Percentiles rank a stretch among this genome's conserved stretches.
Conservation (phyloP, 805 yeast species). For the Sugiyamaella marilandica region DNA sequence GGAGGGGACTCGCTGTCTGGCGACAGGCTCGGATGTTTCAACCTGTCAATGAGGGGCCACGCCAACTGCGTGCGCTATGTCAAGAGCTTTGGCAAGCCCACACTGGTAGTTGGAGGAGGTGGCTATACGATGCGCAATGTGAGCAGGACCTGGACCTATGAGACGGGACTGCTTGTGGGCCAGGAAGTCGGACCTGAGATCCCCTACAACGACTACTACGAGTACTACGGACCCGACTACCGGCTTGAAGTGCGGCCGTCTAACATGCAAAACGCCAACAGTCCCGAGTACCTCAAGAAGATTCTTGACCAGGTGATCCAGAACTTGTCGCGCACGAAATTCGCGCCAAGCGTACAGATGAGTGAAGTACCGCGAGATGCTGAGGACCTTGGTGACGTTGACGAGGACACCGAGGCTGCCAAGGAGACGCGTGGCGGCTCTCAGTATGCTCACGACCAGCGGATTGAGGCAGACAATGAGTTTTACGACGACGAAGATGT, state of each 20-base stretch:
- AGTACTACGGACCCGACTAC: slow-evolving; percentile 96
- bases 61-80: slow-evolving; percentile 92
- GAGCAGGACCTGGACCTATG: slow-evolving; percentile 92
- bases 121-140: slow-evolving; percentile 97
- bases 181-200: slow-evolving; percentile 48
- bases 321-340: slow-evolving; percentile 83
- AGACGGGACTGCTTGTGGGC: slow-evolving; percentile 75
- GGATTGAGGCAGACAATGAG: slow-evolving; percentile 68
- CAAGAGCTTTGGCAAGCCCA: slow-evolving; percentile 83
- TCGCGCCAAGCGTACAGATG: slow-evolving; percentile 96
- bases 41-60: slow-evolving; percentile 85
- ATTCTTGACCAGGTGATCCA: slow-evolving; percentile 69
- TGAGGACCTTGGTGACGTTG: slow-evolving; percentile 83
- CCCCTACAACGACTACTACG: slow-evolving; percentile 95
- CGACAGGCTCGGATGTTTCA: slow-evolving; percentile 91
- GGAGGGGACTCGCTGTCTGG: slow-evolving; percentile 96
- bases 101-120: slow-evolving; percentile 93
- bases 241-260: slow-evolving; percentile 91
- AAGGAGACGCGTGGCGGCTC: slow-evolving; percentile 91
- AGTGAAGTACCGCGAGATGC: slow-evolving; percentile 81
- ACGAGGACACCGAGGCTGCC: slow-evolving; percentile 74
- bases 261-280: slow-evolving; percentile 93
- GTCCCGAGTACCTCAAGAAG: slow-evolving; percentile 86
- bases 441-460: slow-evolving; percentile 72
- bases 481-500: slow-evolving; percentile 64